Base-by-base conservation (phyloP, 225 moss, liverwort and hornwort genomes). In the Polytrichum formosum region DNA sequence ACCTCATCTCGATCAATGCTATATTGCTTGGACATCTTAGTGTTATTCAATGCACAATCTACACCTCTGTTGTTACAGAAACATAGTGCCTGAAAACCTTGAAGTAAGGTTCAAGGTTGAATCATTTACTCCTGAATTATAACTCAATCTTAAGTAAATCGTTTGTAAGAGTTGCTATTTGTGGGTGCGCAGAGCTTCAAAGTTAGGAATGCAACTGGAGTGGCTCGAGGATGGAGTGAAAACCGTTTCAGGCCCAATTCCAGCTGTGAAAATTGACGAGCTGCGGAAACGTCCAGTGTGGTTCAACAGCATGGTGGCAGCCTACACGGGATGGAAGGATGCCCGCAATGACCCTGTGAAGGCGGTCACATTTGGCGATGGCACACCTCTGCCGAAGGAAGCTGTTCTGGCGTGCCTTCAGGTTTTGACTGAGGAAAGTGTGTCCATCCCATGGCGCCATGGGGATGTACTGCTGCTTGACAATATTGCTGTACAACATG, bases 241-340 rank as follows among this genome's bases (percentile, higher is more conserved):
- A 79, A 82, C 90, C 29, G 76, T 94, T 22, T 91, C 92, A 61
- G 98, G 98, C 8, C 98, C 98, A 22, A 79, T 98, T 21, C 84
- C 94, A 72, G 98, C 86, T 26, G 80, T 94, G 30, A 98, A 91
- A 69, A 78, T 75, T 4, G 98, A 98, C 67, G 88, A 87, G 27
- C 76, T 84, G 65, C 86, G 88, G 64, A 83, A 88, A 7, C 84
- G 94, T 37, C 92, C 79, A 70, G 94, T 98, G 13, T 98, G 98
- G 98, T 98, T 98, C 82, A 98, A 98, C 68, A 98, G 98, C 65
- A 98, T 98, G 94, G 98, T 92, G 69, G 98, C 98, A 67, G 98
- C 98, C 9, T 98, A 94, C 75, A 98, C 94, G 21, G 98, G 92
- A 8, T 98, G 98, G 98, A 79, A 98, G 69, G 98, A 98, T 56